Conservation (phyloP, 208 protist genomes). For the Leptomonas seymouri region DNA sequence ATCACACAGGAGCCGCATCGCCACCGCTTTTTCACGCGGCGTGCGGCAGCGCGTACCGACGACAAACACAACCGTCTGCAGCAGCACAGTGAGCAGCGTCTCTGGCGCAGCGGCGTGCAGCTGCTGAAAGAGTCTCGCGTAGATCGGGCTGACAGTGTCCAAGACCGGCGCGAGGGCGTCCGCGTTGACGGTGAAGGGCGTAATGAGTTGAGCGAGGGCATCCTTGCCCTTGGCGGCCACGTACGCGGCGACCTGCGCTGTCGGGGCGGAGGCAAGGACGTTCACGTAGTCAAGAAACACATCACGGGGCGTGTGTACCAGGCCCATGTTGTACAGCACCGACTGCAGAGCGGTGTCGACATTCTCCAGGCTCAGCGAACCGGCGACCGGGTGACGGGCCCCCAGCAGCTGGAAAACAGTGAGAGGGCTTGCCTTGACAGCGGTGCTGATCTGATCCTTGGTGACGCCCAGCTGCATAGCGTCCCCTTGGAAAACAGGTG, state of each 20-base stretch:
- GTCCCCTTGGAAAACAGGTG: slow-evolving; percentile 32
- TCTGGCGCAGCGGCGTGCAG: slow-evolving; percentile 23
- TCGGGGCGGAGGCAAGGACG: slow-evolving; percentile 51
- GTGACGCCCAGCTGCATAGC: slow-evolving; percentile 33
- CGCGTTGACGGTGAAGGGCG: slow-evolving; percentile 74
- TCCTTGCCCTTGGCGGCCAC: slow-evolving; percentile 59
- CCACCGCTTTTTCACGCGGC: slow-evolving; percentile 69
- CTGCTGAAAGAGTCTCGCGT: slow-evolving; percentile 50
- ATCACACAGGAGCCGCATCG: slow-evolving; percentile 58
- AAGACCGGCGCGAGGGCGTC: slow-evolving; percentile 59
- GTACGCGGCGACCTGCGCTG: slow-evolving; percentile 37
- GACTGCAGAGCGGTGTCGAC: slow-evolving; percentile 52
- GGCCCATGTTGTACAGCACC: slow-evolving; percentile 74
- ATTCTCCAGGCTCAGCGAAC: slow-evolving; percentile 44
- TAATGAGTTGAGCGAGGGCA: slow-evolving; percentile 58
- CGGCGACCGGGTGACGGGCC: slow-evolving; percentile 34
- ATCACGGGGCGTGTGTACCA: slow-evolving; percentile 49
- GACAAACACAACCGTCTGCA: slow-evolving; percentile 45
- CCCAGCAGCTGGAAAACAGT: slow-evolving; percentile 49
- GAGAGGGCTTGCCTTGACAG: slow-evolving; percentile 58
- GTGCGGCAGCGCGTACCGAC: slow-evolving; percentile 71
- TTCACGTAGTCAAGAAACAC: slow-evolving; percentile 61
- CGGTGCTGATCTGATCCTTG: slow-evolving; percentile 54
- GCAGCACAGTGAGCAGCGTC: slow-evolving; percentile 37
- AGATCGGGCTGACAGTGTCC: slow-evolving; percentile 44